A percentile compares a stretch with the other conserved stretches of the same genome.
Conservation (phyloP, 2,329 filamentous ascomycete species). For the Fusarium globosum region DNA sequence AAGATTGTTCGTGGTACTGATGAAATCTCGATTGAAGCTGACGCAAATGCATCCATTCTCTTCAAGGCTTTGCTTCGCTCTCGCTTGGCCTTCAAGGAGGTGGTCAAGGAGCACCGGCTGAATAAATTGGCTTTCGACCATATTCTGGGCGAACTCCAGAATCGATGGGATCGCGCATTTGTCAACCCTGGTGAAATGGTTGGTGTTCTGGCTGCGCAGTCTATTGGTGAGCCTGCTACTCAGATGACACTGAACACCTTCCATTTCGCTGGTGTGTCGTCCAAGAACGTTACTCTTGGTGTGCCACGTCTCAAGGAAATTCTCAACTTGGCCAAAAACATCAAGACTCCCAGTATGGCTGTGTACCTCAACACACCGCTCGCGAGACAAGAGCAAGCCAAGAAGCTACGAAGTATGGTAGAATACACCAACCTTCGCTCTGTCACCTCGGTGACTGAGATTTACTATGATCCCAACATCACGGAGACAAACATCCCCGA, state of each 20-base stretch:
- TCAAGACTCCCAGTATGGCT: conserved; percentile 98
- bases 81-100: conserved; percentile 89
- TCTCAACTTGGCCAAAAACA: conserved; percentile 95
- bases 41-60: conserved; percentile 86
- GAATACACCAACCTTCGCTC: conserved; percentile 95
- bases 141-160: conserved; percentile 89
- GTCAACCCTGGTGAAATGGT: conserved; percentile 99
- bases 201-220: conserved; percentile 95
- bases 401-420: conserved; percentile 85
- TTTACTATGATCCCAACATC: conserved; percentile 96
- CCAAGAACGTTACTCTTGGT: conserved; percentile 99
- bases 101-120: conserved; percentile 86
- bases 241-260: conserved; percentile 99
- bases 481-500: conserved; percentile 85
- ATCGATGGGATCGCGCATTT: conserved; percentile 84
- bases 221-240: conserved; percentile 97
- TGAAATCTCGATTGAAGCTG: conserved; percentile 83
- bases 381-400: conserved; percentile 81
- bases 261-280: conserved; percentile 99
- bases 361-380: conserved; percentile 79
- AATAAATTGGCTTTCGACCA: conserved; percentile 94
- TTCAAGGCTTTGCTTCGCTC: conserved; percentile 94
- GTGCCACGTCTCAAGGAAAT: conserved; percentile 99
- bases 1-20: conserved; percentile 89
- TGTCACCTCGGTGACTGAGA: conserved; percentile 91